phyloP scores from a whole-genome alignment of 2,329 filamentous ascomycete species.

The Capronia coronata region DNA sequence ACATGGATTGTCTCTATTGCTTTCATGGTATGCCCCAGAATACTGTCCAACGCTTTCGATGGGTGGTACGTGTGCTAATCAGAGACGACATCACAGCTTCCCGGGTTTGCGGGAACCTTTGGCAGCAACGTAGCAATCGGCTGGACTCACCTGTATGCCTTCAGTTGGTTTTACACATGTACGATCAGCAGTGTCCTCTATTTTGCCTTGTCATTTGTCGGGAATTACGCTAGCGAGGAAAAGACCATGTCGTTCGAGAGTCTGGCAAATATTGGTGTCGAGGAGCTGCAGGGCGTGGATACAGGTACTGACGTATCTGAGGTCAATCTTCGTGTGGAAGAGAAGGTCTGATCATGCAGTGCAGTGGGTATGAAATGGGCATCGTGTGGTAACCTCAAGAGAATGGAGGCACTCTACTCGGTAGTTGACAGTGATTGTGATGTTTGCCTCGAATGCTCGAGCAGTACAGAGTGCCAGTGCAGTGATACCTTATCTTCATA shows the following conservation, averaged over 20 bases:
- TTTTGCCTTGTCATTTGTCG: constrained; percentile 9
- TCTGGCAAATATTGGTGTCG: neutral
- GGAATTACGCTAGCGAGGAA: constrained; percentile 10
- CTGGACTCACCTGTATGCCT: constrained; percentile 14
- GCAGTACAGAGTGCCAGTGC: no score
- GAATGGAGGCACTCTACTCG: no score
- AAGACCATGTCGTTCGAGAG: constrained; percentile 13
- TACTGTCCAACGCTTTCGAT: no score
- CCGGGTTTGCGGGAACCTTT: constrained; percentile 15
- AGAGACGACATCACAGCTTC: constrained; percentile 2
- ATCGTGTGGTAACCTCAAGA: no score
- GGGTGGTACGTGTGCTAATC: no score
- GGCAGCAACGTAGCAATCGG: neutral
- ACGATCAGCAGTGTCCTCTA: constrained; percentile 19
- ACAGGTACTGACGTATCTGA: constrained; percentile 11
- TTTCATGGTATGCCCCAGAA: constrained; percentile 5
- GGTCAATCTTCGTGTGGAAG: constrained; percentile 4
- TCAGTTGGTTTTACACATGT: constrained; percentile 16
- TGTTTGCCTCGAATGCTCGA: no score
- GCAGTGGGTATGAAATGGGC: no score
- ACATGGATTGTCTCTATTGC: constrained; percentile 45
- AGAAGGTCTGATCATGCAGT: constrained; percentile 13
- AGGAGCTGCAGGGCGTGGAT: constrained; percentile 5
- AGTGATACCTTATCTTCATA: no score
- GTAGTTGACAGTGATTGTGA: no score